phyloP scores from a whole-genome alignment of 83 land plant species.

The Thuja plicata region DNA sequence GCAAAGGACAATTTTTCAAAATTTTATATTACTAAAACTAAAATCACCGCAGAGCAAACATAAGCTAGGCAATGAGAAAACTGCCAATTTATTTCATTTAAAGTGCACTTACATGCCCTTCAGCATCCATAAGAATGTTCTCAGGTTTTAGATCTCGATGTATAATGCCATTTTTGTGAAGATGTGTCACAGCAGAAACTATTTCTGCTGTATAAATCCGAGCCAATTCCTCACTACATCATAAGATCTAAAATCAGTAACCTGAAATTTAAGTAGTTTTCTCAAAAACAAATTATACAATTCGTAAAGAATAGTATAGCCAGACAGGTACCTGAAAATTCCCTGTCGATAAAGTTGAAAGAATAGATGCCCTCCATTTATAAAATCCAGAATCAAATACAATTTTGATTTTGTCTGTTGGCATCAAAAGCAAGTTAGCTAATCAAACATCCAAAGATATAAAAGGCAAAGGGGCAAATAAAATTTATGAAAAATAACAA shows the following conservation, averaged over 20 bases:
- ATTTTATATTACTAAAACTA: neutral
- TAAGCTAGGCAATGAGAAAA: neutral
- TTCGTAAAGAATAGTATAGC: neutral
- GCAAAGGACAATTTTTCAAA: neutral
- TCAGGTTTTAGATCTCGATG: slow-evolving; percentile 97
- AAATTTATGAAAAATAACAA: neutral
- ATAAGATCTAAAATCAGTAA: slow-evolving; percentile 10
- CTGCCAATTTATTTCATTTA: neutral
- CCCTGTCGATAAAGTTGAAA: slow-evolving; percentile 96
- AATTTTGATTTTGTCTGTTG: slow-evolving; percentile 89
- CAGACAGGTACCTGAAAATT: slow-evolving; percentile 67
- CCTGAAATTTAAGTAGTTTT: neutral
- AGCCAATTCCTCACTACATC: slow-evolving; percentile 90
- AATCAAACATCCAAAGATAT: neutral
- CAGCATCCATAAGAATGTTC: slow-evolving; percentile 89
- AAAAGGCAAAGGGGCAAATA: neutral
- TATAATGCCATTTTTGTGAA: slow-evolving; percentile 89
- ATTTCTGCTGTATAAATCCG: slow-evolving; percentile 93
- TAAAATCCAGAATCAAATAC: slow-evolving; percentile 91
- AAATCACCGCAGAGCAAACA: neutral
- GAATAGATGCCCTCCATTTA: slow-evolving; percentile 97
- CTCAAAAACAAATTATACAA: neutral
- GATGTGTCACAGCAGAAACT: slow-evolving; percentile 93
- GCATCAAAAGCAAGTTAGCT: neutral
- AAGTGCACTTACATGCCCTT: slow-evolving; percentile 78